phyloP scores from a whole-genome alignment of 2,329 filamentous ascomycete species.

The Annulohypoxylon truncatum region DNA sequence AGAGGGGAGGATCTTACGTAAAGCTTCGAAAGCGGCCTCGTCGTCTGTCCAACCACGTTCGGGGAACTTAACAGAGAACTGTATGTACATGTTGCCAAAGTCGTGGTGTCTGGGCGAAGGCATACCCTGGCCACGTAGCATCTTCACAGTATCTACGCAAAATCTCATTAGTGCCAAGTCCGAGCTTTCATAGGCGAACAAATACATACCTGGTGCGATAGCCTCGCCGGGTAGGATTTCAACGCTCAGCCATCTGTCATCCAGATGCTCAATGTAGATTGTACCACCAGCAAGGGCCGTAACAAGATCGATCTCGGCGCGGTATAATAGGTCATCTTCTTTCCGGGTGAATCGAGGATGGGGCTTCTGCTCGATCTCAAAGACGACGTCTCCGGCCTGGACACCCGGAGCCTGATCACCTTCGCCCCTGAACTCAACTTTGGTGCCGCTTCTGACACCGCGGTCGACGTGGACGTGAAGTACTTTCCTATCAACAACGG shows the following conservation, averaged over 20 bases:
- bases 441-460: constrained; percentile 92
- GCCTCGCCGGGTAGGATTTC: constrained; percentile 95
- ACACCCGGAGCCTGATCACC: constrained; percentile 96
- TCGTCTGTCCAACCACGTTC: constrained; percentile 77
- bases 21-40: constrained; percentile 77
- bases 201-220: constrained; percentile 83
- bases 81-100: constrained; percentile 94
- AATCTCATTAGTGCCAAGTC: constrained; percentile 6
- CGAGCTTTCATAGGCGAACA: not conserved
- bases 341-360: constrained; percentile 94
- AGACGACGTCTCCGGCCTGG: constrained; percentile 94
- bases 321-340: constrained; percentile 95
- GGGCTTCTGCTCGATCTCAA: constrained; percentile 99
- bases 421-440: constrained; percentile 96
- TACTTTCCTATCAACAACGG: constrained; percentile 95
- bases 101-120: constrained; percentile 95
- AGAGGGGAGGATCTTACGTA: constrained; percentile 87
- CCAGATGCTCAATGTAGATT: constrained; percentile 94
- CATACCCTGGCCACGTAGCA: constrained; percentile 97
- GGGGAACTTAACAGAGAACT: constrained; percentile 98
- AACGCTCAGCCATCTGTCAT: constrained; percentile 95
- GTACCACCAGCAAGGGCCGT: constrained; percentile 93
- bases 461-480: constrained; percentile 97
- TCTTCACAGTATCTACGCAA: constrained; percentile 83
- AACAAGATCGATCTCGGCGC: constrained; percentile 93